These are phyloP conservation scores for Fragosphaeria purpurea DNA, from an alignment of 2,329 filamentous ascomycete genomes.

Conservation along the genomic window DNA sequence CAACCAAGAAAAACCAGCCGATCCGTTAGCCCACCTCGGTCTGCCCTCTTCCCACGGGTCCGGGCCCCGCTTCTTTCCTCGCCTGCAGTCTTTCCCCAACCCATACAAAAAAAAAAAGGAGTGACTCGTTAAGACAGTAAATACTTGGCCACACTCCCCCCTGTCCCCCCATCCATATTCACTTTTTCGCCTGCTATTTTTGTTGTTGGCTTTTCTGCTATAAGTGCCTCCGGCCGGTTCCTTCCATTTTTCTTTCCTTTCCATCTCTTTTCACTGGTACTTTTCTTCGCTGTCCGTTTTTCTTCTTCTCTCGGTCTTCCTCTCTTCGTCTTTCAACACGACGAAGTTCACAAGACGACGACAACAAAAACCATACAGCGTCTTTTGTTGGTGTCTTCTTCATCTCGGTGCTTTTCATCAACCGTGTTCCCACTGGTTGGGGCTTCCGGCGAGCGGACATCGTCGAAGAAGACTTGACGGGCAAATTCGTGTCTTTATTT, in stretches of 20 bases:
- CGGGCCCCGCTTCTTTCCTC: not conserved
- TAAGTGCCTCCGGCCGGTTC: not conserved
- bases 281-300: not conserved
- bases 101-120: not conserved
- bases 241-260: not conserved
- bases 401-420: not conserved
- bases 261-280: not conserved
- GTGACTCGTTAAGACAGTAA: too few species aligned
- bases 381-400: not conserved
- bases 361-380: too few species aligned
- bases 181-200: slow-evolving; percentile 1
- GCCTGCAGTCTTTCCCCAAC: slow-evolving; percentile 1
- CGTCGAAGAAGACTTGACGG: not conserved
- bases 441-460: slow-evolving; percentile 3
- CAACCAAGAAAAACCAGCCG: not conserved
- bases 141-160: not conserved
- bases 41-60: not conserved
- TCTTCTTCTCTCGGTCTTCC: not conserved
- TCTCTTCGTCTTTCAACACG: not conserved
- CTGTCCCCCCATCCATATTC: slow-evolving; percentile 7
- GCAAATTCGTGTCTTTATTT: too few species aligned
- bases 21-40: slow-evolving; percentile 7
- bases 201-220: not conserved
- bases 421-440: not conserved
- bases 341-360: too few species aligned